These are phyloP conservation scores for Diphasiastrum complanatum DNA, from an alignment of 83 land plant species.

Conservation along the genomic window DNA sequence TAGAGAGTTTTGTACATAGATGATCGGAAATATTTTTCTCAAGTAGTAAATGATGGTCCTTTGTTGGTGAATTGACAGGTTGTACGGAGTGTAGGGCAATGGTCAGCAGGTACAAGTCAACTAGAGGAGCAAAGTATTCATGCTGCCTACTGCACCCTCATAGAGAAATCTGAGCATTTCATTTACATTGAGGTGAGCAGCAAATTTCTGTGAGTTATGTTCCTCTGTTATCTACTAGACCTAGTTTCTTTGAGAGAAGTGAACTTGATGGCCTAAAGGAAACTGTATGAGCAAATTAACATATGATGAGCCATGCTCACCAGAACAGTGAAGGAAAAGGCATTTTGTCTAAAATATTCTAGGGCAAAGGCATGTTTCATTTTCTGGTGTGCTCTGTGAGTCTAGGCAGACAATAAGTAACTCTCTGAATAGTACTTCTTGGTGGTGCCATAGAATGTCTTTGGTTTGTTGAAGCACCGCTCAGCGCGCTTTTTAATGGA, in stretches of 20 bases:
- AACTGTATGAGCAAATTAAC: neutral
- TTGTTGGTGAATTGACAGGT: no score
- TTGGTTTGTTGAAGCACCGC: neutral
- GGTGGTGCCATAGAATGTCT: neutral
- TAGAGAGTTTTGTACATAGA: no score
- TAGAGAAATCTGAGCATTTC: conserved; percentile 87
- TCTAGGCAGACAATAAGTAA: no score
- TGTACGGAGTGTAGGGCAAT: conserved; percentile 87
- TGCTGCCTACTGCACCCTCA: conserved; percentile 80
- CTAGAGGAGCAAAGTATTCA: conserved; percentile 83
- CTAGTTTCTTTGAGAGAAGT: neutral
- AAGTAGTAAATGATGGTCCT: no score
- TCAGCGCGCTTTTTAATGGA: neutral
- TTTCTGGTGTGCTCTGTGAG: neutral
- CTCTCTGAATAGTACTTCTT: neutral
- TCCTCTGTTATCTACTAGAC: neutral
- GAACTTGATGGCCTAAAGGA: neutral
- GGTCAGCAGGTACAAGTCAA: conserved; percentile 99
- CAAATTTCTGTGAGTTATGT: neutral
- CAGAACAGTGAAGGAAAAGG: no score
- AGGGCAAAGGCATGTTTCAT: no score
- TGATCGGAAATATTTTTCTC: no score
- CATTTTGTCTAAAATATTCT: no score
- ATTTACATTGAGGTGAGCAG: conserved; percentile 79
- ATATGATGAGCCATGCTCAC: neutral